Percentiles rank a stretch among this genome's conserved stretches.
phyloP scores from a whole-genome alignment of 495 filamentous ascomycete species.

The Bathelium albidoporum region DNA sequence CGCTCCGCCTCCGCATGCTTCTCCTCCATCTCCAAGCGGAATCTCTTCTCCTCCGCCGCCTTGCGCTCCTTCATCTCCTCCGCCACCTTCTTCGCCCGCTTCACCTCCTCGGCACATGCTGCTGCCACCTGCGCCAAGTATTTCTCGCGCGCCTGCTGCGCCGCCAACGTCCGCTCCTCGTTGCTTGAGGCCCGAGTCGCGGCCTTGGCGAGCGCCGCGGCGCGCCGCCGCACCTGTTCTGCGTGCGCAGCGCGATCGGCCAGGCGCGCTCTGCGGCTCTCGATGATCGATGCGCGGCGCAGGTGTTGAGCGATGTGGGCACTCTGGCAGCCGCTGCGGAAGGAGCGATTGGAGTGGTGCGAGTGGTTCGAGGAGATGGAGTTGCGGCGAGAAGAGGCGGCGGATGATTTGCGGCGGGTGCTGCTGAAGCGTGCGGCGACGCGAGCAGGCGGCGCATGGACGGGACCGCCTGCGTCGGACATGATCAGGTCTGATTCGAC shows the following conservation, averaged over 20 bases:
- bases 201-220: slow-evolving; percentile 67
- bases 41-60: slow-evolving; percentile 66
- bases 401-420: slow-evolving; percentile 70
- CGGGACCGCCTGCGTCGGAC: slow-evolving; percentile 20
- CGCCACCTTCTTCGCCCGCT: slow-evolving; percentile 83
- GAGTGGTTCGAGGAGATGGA: slow-evolving; percentile 83
- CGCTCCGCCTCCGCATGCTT: slow-evolving; percentile 79
- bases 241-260: slow-evolving; percentile 91
- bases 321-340: slow-evolving; percentile 58
- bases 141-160: slow-evolving; percentile 80
- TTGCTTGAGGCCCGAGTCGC: slow-evolving; percentile 50
- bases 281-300: slow-evolving; percentile 81
- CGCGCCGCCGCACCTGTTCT: slow-evolving; percentile 88
- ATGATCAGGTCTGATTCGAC: slow-evolving; percentile 26
- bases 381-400: slow-evolving; percentile 77
- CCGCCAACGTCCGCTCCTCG: slow-evolving; percentile 81
- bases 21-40: slow-evolving; percentile 65
- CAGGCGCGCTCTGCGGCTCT: slow-evolving; percentile 83
- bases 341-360: slow-evolving; percentile 51
- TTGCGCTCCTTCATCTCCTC: slow-evolving; percentile 86
- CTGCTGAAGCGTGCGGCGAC: slow-evolving; percentile 81
- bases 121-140: slow-evolving; percentile 89
- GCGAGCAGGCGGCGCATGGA: slow-evolving; percentile 62
- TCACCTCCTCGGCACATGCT: slow-evolving; percentile 89
- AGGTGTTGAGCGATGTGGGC: slow-evolving; percentile 83